Base-by-base conservation (phyloP, 2,329 filamentous ascomycete species). In the Hymenoscyphus albidus region DNA sequence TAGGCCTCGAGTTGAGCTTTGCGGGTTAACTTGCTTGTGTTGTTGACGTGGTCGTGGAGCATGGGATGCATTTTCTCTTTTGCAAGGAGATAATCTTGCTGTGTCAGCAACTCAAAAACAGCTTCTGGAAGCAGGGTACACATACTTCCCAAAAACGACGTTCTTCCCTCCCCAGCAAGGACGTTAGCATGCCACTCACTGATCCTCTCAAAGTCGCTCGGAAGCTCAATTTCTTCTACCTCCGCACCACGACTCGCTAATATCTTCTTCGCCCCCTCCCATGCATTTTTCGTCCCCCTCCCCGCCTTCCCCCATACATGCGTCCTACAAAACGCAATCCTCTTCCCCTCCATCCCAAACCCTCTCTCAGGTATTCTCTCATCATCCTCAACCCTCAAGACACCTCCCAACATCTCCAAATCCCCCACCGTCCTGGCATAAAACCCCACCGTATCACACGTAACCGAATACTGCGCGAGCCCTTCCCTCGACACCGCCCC, bases 401-500 rank as follows among this genome's bases (percentile, higher is more conserved):
- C 76, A 7, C 83, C 80, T 0, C 82, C 78, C 0, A 90, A 72
- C 0, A 88, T 73, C 40, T 85, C 76, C 0, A 91, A 72, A 64
- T 90, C 88, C 0, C 81, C 81, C 0, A 87, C 78, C 5, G 78
- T 81, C 0, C 87, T 81, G 0, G 84, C 80, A 64, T 83, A 89
- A 13, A 88, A 76, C 1, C 88, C 88, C 0, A 88, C 70, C 0
- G 88, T 90, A 69, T 90, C 88, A 5, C 86, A 78, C 0, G 80
- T 84, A 0, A 85, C 75, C 0, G 85, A 83, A 69, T 83, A 87
- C 1, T 85, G 77, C 72, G 84, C 86, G 56, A 83, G 79, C 0
- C 88, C 87, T 70, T 90, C 87, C 0, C 85, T 79, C 0, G 82
- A 85, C 40, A 90, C 81, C 0, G 84, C 76, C 62, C 83, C 83